Conservation (phyloP, 768 basidiomycete species). For the Leccinellum albellum region DNA sequence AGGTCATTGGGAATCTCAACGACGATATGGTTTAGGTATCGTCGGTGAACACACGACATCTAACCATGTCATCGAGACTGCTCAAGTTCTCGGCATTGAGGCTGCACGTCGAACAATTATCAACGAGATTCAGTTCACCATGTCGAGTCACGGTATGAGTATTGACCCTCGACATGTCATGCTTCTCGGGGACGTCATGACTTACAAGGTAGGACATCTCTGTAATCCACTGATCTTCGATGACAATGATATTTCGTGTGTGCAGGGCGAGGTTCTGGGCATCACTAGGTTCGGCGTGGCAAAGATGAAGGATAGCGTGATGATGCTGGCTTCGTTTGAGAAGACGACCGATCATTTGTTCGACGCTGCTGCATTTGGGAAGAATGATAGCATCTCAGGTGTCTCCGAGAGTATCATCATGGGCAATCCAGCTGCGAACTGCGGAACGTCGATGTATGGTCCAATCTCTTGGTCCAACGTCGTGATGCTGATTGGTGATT, state of each 20-base stretch:
- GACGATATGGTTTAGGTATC: constrained; percentile 58
- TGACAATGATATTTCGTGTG: not conserved
- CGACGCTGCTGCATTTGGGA: constrained; percentile 94
- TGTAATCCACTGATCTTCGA: not conserved
- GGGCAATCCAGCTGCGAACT: constrained; percentile 93
- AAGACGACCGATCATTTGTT: constrained; percentile 99
- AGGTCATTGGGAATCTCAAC: not conserved
- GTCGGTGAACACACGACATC: constrained; percentile 89
- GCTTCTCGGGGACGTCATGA: constrained; percentile 98
- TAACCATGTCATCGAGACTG: constrained; percentile 96
- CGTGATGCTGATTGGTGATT: constrained; percentile 3
- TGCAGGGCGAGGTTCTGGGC: constrained; percentile 91
- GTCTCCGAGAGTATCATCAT: constrained; percentile 99
- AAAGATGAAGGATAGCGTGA: constrained; percentile 98
- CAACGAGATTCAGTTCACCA: constrained; percentile 95
- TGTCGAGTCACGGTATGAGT: constrained; percentile 96
- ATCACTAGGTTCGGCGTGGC: constrained; percentile 99
- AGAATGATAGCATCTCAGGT: constrained; percentile 91
- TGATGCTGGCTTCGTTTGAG: constrained; percentile 99
- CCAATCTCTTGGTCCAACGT: not conserved
- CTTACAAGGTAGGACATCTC: constrained; percentile 70
- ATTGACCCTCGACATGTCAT: constrained; percentile 99
- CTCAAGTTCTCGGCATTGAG: constrained; percentile 95
- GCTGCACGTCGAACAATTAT: constrained; percentile 92
- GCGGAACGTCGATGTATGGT: constrained; percentile 88